These are phyloP conservation scores for Umbelopsis ramanniana DNA, from an alignment of 192 early-diverging fungal genomes.

Conservation along the genomic window DNA sequence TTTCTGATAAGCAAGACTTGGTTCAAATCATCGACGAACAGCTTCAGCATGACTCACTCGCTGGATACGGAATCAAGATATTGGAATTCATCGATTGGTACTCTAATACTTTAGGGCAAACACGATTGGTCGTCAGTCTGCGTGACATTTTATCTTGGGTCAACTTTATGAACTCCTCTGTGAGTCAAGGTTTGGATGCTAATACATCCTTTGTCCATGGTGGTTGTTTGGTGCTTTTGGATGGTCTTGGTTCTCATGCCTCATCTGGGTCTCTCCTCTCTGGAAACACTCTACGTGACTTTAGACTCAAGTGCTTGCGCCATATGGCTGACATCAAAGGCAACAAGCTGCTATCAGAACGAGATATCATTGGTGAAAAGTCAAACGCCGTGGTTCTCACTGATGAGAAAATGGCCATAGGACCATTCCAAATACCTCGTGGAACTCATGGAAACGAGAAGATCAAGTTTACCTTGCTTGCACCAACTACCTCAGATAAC, in stretches of 20 bases:
- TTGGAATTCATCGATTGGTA: slow-evolving; percentile 87
- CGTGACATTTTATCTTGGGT: slow-evolving; percentile 96
- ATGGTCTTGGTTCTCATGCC: slow-evolving; percentile 88
- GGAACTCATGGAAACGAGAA: slow-evolving; percentile 55
- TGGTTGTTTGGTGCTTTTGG: slow-evolving; percentile 88
- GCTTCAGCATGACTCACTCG: slow-evolving; percentile 40
- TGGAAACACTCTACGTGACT: slow-evolving; percentile 52
- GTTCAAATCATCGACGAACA: slow-evolving; percentile 64
- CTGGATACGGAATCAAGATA: slow-evolving; percentile 60
- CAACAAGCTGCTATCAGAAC: slow-evolving; percentile 24
- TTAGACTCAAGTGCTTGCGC: slow-evolving; percentile 50
- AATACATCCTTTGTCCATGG: slow-evolving; percentile 79
- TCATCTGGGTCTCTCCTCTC: slow-evolving; percentile 54
- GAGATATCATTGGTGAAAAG: slow-evolving; percentile 43
- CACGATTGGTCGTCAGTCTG: slow-evolving; percentile 69
- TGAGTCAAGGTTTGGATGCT: slow-evolving; percentile 50
- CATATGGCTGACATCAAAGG: slow-evolving; percentile 46
- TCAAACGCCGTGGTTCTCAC: slow-evolving; percentile 35
- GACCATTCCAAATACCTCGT: slow-evolving; percentile 79
- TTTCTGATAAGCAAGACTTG: slow-evolving; percentile 79
- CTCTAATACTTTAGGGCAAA: slow-evolving; percentile 59
- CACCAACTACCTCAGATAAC: slow-evolving; percentile 92
- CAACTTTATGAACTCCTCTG: slow-evolving; percentile 71
- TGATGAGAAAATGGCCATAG: slow-evolving; percentile 64
- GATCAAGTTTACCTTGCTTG: slow-evolving; percentile 81